These are phyloP conservation scores for Quercus gilva DNA, from an alignment of 306 rosid species.

Conservation along the genomic window DNA sequence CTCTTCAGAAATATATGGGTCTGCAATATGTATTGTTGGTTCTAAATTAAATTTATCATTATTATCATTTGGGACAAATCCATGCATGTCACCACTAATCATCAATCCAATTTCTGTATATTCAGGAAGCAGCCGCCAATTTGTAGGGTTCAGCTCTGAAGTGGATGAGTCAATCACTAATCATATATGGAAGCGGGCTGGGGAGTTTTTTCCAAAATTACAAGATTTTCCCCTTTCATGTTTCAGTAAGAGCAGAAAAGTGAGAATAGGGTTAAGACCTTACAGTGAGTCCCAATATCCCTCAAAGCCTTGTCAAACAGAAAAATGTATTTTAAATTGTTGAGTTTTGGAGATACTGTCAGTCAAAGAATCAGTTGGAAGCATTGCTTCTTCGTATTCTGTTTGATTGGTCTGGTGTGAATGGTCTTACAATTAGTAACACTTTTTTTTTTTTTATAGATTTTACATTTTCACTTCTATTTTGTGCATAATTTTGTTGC, in stretches of 20 bases:
- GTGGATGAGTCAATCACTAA: constrained; percentile 58
- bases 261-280: constrained; percentile 86
- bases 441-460: too few species aligned
- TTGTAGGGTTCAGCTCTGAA: constrained; percentile 73
- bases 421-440: too few species aligned
- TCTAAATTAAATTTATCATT: neutral
- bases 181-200: constrained; percentile 73
- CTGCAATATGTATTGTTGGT: neutral
- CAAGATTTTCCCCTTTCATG: constrained; percentile 59
- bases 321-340: constrained; percentile 3
- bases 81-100: constrained; percentile 1
- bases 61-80: neutral
- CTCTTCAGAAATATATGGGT: neutral
- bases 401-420: too few species aligned
- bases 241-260: constrained; percentile 49
- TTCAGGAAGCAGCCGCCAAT: constrained; percentile 91
- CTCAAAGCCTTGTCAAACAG: constrained; percentile 11
- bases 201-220: constrained; percentile 73
- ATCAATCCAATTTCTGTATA: neutral
- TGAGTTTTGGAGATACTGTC: constrained; percentile 1
- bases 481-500: too few species aligned
- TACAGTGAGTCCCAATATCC: constrained; percentile 63
- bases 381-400: too few species aligned
- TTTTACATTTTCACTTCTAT: too few species aligned
- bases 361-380: too few species aligned